Conservation (phyloP, 73 alveolate genomes). For the Uronychia binucleata region DNA sequence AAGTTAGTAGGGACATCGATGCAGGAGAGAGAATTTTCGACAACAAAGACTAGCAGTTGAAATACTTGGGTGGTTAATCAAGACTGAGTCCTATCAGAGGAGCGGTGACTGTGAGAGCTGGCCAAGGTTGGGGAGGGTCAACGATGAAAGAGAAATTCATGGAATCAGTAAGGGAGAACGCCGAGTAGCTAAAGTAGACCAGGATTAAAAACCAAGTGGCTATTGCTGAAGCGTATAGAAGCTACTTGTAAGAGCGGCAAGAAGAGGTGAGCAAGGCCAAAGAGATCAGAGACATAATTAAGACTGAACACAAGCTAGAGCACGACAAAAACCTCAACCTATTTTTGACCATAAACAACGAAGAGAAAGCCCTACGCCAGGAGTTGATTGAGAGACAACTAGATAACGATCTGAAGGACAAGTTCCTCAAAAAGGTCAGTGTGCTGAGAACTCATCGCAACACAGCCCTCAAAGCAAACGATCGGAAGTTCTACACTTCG, state of each 20-base stretch:
- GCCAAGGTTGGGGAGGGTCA: too few species aligned
- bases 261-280: constrained; percentile 16
- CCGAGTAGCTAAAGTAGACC: neutral
- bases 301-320: constrained; percentile 32
- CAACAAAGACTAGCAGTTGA: too few species aligned
- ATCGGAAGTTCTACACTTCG: constrained; percentile 10
- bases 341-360: constrained; percentile 39
- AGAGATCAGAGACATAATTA: constrained; percentile 41
- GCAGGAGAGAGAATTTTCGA: too few species aligned
- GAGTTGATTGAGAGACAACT: constrained; percentile 40
- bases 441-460: constrained; percentile 15
- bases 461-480: constrained; percentile 23
- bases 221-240: constrained; percentile 7
- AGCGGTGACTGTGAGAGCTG: too few species aligned
- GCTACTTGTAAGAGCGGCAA: constrained; percentile 19
- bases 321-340: constrained; percentile 29
- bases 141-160: constrained; percentile 7
- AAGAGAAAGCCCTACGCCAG: constrained; percentile 37
- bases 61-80: too few species aligned
- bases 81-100: too few species aligned
- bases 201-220: neutral
- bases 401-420: constrained; percentile 39
- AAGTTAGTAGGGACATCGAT: too few species aligned
- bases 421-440: constrained; percentile 30
- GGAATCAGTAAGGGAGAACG: constrained; percentile 17